These are phyloP conservation scores for Oidiodendron maius DNA, from an alignment of 495 filamentous ascomycete species.

Conservation along the genomic window DNA sequence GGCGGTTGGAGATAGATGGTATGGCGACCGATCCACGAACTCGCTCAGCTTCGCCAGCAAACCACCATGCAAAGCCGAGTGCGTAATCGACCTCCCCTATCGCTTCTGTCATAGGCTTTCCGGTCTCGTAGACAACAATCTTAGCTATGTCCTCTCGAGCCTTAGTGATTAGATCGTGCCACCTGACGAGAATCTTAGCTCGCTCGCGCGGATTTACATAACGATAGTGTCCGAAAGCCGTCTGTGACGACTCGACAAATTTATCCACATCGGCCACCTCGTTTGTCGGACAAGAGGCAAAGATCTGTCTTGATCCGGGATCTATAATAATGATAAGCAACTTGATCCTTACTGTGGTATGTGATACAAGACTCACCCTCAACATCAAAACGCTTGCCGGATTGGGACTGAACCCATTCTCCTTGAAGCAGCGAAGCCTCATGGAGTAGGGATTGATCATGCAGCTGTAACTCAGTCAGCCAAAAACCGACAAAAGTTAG, in stretches of 20 bases:
- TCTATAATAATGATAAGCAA: too few relatives aligned
- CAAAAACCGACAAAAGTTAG: too few relatives aligned
- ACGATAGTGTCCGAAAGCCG: conserved; percentile 52
- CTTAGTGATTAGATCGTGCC: conserved; percentile 42
- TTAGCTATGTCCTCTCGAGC: conserved; percentile 46
- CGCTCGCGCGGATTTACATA: conserved; percentile 52
- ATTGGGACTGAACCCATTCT: too few relatives aligned
- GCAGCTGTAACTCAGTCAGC: too few relatives aligned
- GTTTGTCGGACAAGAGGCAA: conserved; percentile 22
- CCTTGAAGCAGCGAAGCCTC: too few relatives aligned
- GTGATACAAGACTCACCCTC: too few relatives aligned
- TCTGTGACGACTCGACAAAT: conserved; percentile 49
- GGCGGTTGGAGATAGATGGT: conserved; percentile 48
- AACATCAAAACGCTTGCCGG: too few relatives aligned
- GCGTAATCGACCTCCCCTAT: conserved; percentile 54
- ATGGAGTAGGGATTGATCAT: too few relatives aligned
- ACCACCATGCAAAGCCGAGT: conserved; percentile 54
- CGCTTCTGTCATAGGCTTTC: conserved; percentile 52
- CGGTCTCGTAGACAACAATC: conserved; percentile 54
- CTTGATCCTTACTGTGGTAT: too few relatives aligned
- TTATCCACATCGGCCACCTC: conserved; percentile 51
- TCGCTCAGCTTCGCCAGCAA: conserved; percentile 63
- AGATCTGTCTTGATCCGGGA: background rate
- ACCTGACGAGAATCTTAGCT: conserved; percentile 54
- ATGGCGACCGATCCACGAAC: conserved; percentile 51